Evolutionary conservation across 1,284 basidiomycete genomes (phyloP).

Genomic region (Sanghuangporus baumii): DNA sequence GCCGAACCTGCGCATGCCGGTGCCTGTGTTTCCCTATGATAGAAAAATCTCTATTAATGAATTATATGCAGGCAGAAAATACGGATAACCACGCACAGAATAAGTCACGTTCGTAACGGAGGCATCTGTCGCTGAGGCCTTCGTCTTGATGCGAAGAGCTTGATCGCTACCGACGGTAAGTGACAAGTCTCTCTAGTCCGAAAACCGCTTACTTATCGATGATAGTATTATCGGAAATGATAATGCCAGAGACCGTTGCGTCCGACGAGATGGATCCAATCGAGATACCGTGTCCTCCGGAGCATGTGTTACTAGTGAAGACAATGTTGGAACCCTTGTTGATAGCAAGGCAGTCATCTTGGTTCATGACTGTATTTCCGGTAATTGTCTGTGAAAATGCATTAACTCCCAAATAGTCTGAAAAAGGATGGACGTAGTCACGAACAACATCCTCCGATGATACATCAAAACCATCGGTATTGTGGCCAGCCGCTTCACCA

Average conservation of each 20-base stretch:
- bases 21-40: conserved; percentile 37
- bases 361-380: conserved; percentile 25
- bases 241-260: conserved; percentile 40
- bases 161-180: conserved; percentile 28
- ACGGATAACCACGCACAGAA: conserved; percentile 21
- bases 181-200: neutral
- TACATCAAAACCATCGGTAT: conserved; percentile 37
- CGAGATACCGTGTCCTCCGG: conserved; percentile 54
- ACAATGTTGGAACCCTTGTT: conserved; percentile 50
- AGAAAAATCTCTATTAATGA: neutral
- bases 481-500: conserved; percentile 33
- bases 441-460: conserved; percentile 33
- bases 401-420: neutral
- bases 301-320: conserved; percentile 49
- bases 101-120: conserved; percentile 39
- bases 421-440: neutral
- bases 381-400: conserved; percentile 4
- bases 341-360: conserved; percentile 61
- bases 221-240: conserved; percentile 42
- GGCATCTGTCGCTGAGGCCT: conserved; percentile 32
- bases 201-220: conserved; percentile 34
- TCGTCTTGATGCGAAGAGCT: conserved; percentile 44
- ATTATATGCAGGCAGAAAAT: neutral
- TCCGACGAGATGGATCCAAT: conserved; percentile 49
- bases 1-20: conserved; percentile 35